phyloP scores from a whole-genome alignment of 805 yeast species.

The Spathaspora gorwiae region DNA sequence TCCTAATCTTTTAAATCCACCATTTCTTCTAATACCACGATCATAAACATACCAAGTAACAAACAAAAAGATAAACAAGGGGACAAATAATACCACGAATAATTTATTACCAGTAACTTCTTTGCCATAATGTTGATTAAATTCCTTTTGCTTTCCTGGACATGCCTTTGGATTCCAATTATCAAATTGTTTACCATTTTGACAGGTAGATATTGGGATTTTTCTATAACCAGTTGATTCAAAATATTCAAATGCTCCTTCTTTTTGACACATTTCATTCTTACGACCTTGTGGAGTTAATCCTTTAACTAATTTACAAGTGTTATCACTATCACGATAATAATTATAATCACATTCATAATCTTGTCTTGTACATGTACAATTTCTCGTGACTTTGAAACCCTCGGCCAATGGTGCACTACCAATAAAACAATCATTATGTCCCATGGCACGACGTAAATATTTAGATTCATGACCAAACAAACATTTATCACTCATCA shows the following conservation, averaged over 20 bases:
- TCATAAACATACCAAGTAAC: constrained; percentile 70
- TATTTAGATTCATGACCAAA: constrained; percentile 41
- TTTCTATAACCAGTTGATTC: constrained; percentile 91
- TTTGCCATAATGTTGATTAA: constrained; percentile 45
- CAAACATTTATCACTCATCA: constrained; percentile 32
- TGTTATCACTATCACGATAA: constrained; percentile 65
- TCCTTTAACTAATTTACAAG: constrained; percentile 81
- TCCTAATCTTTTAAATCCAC: constrained; percentile 74
- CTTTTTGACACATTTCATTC: constrained; percentile 53
- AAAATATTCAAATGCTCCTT: constrained; percentile 63
- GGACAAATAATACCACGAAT: constrained; percentile 51
- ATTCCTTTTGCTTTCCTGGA: constrained; percentile 79
- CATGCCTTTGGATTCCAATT: constrained; percentile 65
- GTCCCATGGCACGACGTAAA: constrained; percentile 40
- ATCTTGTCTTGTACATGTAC: constrained; percentile 82
- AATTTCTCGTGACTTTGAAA: constrained; percentile 54
- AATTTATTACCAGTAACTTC: constrained; percentile 55
- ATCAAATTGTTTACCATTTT: constrained; percentile 73
- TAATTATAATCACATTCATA: constrained; percentile 93
- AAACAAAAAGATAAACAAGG: constrained; percentile 50
- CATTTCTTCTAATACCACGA: constrained; percentile 73
- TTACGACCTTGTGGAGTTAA: constrained; percentile 58
- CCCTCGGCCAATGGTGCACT: constrained; percentile 56
- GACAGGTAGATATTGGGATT: constrained; percentile 80
- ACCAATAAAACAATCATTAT: constrained; percentile 65